Base-by-base conservation (phyloP, 2,329 filamentous ascomycete species). In the Amauroascus niger region DNA sequence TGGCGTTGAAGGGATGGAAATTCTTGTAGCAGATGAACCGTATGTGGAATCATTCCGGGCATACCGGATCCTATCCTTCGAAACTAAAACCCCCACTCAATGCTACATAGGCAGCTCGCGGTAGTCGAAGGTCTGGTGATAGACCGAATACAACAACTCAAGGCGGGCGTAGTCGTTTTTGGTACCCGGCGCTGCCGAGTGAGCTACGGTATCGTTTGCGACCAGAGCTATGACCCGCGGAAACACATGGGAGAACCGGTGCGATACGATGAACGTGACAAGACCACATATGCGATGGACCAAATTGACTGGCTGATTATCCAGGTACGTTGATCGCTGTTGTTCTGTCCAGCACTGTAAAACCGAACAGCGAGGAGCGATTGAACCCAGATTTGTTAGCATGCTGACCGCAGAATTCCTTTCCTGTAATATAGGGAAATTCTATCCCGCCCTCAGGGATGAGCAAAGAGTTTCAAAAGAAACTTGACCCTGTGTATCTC, bases 241-340 rank as follows among this genome's bases (percentile, higher is more conserved):
- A 61, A 57, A 16, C 68, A 70, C 44, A 14, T 62, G 0, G 64
- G 64, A 6, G 55, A 68, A 45, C 58, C 53, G 0, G 58, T 67
- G 1, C 56, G 60, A 3, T 56, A 58, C 11, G 67, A 70, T 57
- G 57, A 61, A 16, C 60, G 64, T 11, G 68, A 69, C 53, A 63
- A 65, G 30, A 62, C 61, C 18, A 62, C 58, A 28, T 70, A 64
- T 46, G 68, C 64, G 1, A 44, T 63, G 6, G 57, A 67, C 20
- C 66, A 69, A 55, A 63, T 71, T 8, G 63, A 69, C 44, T 70
- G 68, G 68, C 58, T 70, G 35, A 61, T 70, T 11, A 55, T 61
- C 28, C 61, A 67, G 63, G 64, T 67, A 60, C 32, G 35, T 5
- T 1, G 32, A 9, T 30, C 18, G 46, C 16, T 14, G 18, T 39